Evolutionary conservation across 2,329 filamentous ascomycete genomes (phyloP).

Genomic region (Onygena corvina): DNA sequence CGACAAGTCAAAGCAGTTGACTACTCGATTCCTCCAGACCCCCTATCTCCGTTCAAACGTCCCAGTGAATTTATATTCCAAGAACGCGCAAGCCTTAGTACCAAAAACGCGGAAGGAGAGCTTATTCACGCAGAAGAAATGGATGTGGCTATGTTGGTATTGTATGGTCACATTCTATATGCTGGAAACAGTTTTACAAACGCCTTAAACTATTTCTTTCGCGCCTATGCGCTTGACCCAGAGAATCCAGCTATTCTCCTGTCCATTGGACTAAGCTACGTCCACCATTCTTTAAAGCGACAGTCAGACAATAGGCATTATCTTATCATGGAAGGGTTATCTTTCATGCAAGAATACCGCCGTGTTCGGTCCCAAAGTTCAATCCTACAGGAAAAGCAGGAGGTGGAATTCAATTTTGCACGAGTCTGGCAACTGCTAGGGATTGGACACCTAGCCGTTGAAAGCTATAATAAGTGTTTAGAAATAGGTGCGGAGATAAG

Average conservation of each 20-base stretch:
- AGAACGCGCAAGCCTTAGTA: constrained; percentile 33
- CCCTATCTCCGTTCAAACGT: constrained; percentile 22
- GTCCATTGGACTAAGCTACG: constrained; percentile 68
- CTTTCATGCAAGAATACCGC: constrained; percentile 67
- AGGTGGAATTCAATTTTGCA: constrained; percentile 72
- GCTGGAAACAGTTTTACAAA: constrained; percentile 71
- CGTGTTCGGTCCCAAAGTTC: constrained; percentile 41
- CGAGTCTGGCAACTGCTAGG: constrained; percentile 66
- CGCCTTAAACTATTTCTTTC: constrained; percentile 77
- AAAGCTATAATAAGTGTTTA: constrained; percentile 55
- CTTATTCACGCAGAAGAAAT: constrained; percentile 38
- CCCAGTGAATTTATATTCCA: constrained; percentile 34
- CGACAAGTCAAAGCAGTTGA: constrained; percentile 88
- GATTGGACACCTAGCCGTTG: constrained; percentile 57
- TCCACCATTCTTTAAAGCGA: constrained; percentile 79
- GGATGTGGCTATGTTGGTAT: constrained; percentile 69
- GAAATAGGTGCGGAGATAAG: constrained; percentile 38
- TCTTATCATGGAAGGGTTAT: constrained; percentile 69
- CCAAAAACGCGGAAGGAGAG: constrained; percentile 28
- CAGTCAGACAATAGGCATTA: constrained; percentile 85
- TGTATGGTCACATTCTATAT: constrained; percentile 84
- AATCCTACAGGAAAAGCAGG: constrained; percentile 45
- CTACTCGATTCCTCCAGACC: constrained; percentile 46
- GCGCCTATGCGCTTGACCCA: constrained; percentile 60
- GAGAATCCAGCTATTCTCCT: constrained; percentile 68